Evolutionary conservation across 1,139 yeast species (phyloP).

Genomic region (Meyerozyma athensensis): DNA sequence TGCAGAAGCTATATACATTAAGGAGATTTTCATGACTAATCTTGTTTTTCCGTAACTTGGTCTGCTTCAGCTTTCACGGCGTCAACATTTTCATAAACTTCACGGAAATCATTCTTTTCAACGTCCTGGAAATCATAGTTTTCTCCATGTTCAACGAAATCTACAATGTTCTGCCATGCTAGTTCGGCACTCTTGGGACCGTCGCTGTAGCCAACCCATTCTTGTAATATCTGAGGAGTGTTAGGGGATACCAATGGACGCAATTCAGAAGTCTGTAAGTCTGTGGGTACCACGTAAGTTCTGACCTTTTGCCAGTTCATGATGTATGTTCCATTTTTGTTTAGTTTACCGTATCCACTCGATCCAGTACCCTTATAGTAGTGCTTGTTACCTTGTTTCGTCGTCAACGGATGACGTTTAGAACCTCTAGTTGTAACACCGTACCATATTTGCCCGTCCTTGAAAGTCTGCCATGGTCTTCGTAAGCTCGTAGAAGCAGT

Average conservation of each 20-base stretch:
- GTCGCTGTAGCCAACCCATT: constrained; percentile 61
- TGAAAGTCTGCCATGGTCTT: constrained; percentile 86
- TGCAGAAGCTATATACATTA: constrained; percentile 1
- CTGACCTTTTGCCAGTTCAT: constrained; percentile 84
- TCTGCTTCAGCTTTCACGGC: neutral
- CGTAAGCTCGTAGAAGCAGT: constrained; percentile 51
- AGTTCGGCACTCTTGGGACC: constrained; percentile 74
- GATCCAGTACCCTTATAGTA: constrained; percentile 96
- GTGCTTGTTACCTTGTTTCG: constrained; percentile 92
- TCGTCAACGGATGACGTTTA: constrained; percentile 78
- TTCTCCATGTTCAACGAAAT: constrained; percentile 71
- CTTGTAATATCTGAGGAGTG: constrained; percentile 66
- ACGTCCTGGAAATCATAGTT: constrained; percentile 37
- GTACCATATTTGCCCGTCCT: constrained; percentile 80
- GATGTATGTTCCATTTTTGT: constrained; percentile 67
- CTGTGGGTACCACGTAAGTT: constrained; percentile 80
- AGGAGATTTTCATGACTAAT: neutral
- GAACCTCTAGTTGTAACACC: constrained; percentile 75
- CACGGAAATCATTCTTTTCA: constrained; percentile 36
- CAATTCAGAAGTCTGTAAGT: constrained; percentile 39
- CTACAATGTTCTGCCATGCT: constrained; percentile 67
- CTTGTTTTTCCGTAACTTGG: neutral
- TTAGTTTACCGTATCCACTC: constrained; percentile 82
- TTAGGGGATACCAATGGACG: constrained; percentile 72
- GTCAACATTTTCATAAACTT: constrained; percentile 28